Evolutionary conservation across 179 eudicot genomes (phyloP).

Genomic region (Spinacia oleracea): DNA sequence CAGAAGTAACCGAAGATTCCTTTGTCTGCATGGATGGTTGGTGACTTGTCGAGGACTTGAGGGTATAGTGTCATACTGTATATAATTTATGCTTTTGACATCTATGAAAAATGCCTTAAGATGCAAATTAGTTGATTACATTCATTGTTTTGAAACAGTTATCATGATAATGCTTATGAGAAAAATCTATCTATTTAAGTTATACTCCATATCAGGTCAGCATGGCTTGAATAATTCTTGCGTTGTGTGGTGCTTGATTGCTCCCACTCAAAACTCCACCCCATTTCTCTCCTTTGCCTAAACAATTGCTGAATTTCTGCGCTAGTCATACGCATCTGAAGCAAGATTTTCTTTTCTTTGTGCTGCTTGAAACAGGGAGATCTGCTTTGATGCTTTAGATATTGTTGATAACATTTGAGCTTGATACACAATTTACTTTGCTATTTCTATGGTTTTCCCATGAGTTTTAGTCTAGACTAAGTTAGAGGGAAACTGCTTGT

Average conservation of each 20-base stretch:
- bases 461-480: background rate
- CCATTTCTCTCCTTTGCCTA: background rate
- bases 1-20: constrained; percentile 26
- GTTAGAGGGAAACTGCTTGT: background rate
- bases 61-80: constrained; percentile 18
- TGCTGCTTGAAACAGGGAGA: background rate
- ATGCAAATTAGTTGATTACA: background rate
- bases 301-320: background rate
- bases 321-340: background rate
- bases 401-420: background rate
- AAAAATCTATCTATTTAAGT: background rate
- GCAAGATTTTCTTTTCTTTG: background rate
- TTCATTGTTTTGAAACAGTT: background rate
- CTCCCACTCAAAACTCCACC: background rate
- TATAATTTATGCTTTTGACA: background rate
- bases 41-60: background rate
- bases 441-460: background rate
- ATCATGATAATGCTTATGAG: background rate
- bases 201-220: background rate
- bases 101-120: background rate
- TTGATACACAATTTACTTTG: background rate
- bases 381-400: background rate
- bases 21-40: constrained; percentile 16
- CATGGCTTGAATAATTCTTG: background rate
- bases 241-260: background rate